Evolutionary conservation across 2,329 filamentous ascomycete genomes (phyloP).

Genomic region (Microdochium trichocladiopsis): DNA sequence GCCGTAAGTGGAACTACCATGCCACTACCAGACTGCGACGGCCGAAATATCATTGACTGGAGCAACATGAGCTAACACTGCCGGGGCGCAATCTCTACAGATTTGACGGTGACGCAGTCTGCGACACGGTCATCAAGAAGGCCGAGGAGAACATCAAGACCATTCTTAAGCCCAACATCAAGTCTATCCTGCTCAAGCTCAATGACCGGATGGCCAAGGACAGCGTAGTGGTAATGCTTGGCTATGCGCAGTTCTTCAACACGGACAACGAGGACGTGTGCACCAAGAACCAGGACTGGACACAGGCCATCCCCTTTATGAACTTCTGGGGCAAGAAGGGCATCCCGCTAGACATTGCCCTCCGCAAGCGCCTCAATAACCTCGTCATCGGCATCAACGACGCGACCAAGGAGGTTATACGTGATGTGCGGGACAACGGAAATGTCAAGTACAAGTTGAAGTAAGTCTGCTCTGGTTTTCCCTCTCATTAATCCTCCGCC

Average conservation of each 20-base stretch:
- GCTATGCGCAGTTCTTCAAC: constrained; percentile 12
- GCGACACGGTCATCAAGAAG: neutral
- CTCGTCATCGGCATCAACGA: constrained; percentile 6
- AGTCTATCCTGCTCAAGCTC: neutral
- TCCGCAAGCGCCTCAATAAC: constrained; percentile 6
- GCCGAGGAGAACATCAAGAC: neutral
- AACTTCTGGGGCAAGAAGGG: constrained; percentile 1
- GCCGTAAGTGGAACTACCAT: neutral
- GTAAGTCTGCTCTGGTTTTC: neutral
- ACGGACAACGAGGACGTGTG: constrained; percentile 7
- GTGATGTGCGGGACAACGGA: constrained; percentile 1
- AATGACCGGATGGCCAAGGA: constrained; percentile 8
- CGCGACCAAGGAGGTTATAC: constrained; percentile 7
- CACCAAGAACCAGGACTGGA: neutral
- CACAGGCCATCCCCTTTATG: too few species aligned
- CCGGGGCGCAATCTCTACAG: neutral
- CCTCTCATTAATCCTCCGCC: neutral
- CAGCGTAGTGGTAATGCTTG: constrained; percentile 8
- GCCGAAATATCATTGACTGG: neutral
- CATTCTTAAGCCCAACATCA: neutral
- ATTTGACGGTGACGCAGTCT: neutral
- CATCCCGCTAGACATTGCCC: neutral
- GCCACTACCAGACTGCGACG: neutral
- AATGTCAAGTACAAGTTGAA: constrained; percentile 2
- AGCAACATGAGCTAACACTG: too few species aligned